Conservation (phyloP, 495 filamentous ascomycete species). For the Amorphotheca resinae region DNA sequence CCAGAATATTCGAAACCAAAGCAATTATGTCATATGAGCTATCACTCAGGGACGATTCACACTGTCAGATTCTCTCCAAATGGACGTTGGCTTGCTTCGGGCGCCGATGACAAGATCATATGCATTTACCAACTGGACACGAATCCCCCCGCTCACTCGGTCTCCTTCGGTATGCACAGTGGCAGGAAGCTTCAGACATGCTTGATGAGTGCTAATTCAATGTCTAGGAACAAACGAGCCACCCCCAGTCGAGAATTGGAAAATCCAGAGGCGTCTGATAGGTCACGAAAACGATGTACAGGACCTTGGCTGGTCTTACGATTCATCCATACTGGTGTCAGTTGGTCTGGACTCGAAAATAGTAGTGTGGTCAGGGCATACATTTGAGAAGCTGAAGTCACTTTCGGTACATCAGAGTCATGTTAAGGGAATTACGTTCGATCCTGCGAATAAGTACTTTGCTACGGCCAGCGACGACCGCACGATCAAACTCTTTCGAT, state of each 20-base stretch:
- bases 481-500: slow-evolving; percentile 92
- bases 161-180: slow-evolving; percentile 54
- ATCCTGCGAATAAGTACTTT: slow-evolving; percentile 98
- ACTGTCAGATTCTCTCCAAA: slow-evolving; percentile 92
- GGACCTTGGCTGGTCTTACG: slow-evolving; percentile 92
- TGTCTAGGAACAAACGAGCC: slow-evolving; percentile 70
- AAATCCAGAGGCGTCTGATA: slow-evolving; percentile 79
- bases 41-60: slow-evolving; percentile 94
- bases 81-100: slow-evolving; percentile 84
- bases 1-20: slow-evolving; percentile 62
- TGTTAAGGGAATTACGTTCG: slow-evolving; percentile 97
- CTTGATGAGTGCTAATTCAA: slow-evolving; percentile 7
- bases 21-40: slow-evolving; percentile 94
- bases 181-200: slow-evolving; percentile 5
- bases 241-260: slow-evolving; percentile 93
- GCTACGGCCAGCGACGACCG: slow-evolving; percentile 95
- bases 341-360: slow-evolving; percentile 96
- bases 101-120: slow-evolving; percentile 96
- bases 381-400: slow-evolving; percentile 94
- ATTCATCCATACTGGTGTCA: slow-evolving; percentile 89
- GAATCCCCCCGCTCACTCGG: slow-evolving; percentile 57
- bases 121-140: slow-evolving; percentile 88
- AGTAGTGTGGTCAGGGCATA: slow-evolving; percentile 94
- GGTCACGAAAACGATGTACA: slow-evolving; percentile 99
- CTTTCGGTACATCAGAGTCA: slow-evolving; percentile 86